A percentile compares a stretch with the other conserved stretches of the same genome.
Conservation (phyloP, 768 basidiomycete species). For the Astraeus odoratus region DNA sequence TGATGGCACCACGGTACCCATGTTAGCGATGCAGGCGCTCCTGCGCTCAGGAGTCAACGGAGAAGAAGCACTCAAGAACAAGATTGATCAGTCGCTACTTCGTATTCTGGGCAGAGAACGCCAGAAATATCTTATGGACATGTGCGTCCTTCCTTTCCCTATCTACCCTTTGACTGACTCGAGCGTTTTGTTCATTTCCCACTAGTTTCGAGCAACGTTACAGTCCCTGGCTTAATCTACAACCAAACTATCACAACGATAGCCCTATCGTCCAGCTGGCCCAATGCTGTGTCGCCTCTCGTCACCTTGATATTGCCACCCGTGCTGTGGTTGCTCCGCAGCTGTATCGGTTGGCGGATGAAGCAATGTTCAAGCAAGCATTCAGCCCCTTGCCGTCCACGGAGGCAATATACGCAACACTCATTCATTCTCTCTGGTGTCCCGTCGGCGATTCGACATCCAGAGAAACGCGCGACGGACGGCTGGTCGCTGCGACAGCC, state of each 20-base stretch:
- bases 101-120: slow-evolving; percentile 30
- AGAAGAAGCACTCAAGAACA: slow-evolving; percentile 16
- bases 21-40: slow-evolving; percentile 40
- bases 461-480: slow-evolving; percentile 31
- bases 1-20: slow-evolving; percentile 40
- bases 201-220: slow-evolving; percentile 35
- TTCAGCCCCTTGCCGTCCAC: slow-evolving; percentile 36
- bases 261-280: slow-evolving; percentile 35
- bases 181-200: neutral
- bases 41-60: slow-evolving; percentile 22
- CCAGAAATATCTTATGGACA: slow-evolving; percentile 31
- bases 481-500: slow-evolving; percentile 34
- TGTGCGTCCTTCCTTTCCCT: slow-evolving; percentile 21
- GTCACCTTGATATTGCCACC: slow-evolving; percentile 33
- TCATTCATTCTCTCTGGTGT: slow-evolving; percentile 39
- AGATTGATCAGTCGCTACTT: slow-evolving; percentile 23
- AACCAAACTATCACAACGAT: slow-evolving; percentile 24
- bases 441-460: slow-evolving; percentile 30
- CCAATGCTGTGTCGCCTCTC: slow-evolving; percentile 39
- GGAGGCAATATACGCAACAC: slow-evolving; percentile 35
- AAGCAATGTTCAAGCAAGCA: slow-evolving; percentile 32
- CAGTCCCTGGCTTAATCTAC: slow-evolving; percentile 37
- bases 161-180: neutral
- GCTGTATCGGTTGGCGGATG: slow-evolving; percentile 36
- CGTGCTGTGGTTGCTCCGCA: slow-evolving; percentile 32